Conservation (phyloP, 108 stramenopile genomes). For the Stephanodiscus minutulus region DNA sequence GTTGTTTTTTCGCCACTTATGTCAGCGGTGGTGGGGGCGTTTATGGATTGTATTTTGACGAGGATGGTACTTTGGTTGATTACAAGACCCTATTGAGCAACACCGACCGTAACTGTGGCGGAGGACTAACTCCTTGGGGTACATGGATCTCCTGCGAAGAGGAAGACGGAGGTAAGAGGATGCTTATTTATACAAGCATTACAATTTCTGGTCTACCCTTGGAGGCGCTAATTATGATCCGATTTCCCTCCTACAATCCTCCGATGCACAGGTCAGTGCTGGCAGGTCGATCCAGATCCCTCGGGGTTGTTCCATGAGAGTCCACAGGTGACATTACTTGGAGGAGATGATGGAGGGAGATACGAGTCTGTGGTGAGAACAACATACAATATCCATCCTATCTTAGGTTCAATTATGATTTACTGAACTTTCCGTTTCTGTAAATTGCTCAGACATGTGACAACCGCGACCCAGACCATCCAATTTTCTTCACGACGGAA, state of each 20-base stretch:
- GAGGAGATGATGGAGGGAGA: constrained; percentile 16
- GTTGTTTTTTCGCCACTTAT: background rate
- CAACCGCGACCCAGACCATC: constrained; percentile 34
- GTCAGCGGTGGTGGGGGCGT: constrained; percentile 18
- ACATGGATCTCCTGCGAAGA: constrained; percentile 75
- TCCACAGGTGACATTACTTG: background rate
- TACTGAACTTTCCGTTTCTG: too few species aligned
- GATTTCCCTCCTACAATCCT: too few species aligned
- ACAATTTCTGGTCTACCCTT: too few species aligned
- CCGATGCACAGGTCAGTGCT: background rate
- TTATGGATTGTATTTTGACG: constrained; percentile 49
- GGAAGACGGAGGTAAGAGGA: constrained; percentile 43
- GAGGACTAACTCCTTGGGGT: constrained; percentile 58
- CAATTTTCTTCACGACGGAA: constrained; percentile 50
- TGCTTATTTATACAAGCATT: constrained; percentile 8
- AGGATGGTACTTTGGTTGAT: constrained; percentile 21
- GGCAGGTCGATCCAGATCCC: constrained; percentile 50
- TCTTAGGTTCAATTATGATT: background rate
- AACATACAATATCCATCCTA: too few species aligned
- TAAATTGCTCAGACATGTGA: constrained; percentile 43
- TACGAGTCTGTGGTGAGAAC: constrained; percentile 44
- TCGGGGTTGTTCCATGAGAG: background rate
- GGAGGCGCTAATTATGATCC: too few species aligned
- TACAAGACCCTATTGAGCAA: constrained; percentile 33
- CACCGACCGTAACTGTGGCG: constrained; percentile 42